phyloP scores from a whole-genome alignment of 2,329 filamentous ascomycete genomes.

The Raffaelea arxii region DNA sequence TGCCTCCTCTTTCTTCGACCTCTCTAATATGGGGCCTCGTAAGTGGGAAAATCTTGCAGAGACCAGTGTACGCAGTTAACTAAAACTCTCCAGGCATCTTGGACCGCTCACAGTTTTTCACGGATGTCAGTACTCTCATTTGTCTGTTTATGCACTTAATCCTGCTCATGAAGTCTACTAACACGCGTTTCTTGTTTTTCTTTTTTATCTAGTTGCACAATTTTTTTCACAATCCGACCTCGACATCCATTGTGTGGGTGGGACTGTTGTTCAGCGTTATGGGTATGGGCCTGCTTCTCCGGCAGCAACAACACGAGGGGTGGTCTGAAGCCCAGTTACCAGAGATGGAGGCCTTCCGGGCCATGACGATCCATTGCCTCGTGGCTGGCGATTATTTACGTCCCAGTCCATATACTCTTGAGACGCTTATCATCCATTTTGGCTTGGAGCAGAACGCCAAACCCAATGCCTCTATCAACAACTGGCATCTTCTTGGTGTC shows the following conservation, averaged over 20 bases:
- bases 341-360: conserved; percentile 37
- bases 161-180: neutral
- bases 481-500: conserved; percentile 50
- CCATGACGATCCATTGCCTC: conserved; percentile 52
- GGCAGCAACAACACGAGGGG: conserved; percentile 49
- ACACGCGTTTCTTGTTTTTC: neutral
- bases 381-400: conserved; percentile 55
- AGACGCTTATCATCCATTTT: conserved; percentile 52
- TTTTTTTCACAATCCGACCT: conserved; percentile 30
- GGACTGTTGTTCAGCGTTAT: conserved; percentile 43
- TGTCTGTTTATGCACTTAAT: too few relatives aligned
- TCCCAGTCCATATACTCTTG: conserved; percentile 47
- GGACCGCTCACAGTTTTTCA: neutral
- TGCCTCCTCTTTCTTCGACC: neutral
- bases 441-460: conserved; percentile 47
- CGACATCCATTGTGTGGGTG: conserved; percentile 30
- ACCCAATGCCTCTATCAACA: conserved; percentile 48
- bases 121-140: neutral
- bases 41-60: neutral
- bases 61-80: neutral
- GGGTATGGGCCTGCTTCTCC: conserved; percentile 54
- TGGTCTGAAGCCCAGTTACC: conserved; percentile 49
- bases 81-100: neutral
- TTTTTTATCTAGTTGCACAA: neutral
- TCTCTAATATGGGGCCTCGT: neutral